Base-by-base conservation (phyloP, 2,329 filamentous ascomycete species). In the Aspergillus sp. region DNA sequence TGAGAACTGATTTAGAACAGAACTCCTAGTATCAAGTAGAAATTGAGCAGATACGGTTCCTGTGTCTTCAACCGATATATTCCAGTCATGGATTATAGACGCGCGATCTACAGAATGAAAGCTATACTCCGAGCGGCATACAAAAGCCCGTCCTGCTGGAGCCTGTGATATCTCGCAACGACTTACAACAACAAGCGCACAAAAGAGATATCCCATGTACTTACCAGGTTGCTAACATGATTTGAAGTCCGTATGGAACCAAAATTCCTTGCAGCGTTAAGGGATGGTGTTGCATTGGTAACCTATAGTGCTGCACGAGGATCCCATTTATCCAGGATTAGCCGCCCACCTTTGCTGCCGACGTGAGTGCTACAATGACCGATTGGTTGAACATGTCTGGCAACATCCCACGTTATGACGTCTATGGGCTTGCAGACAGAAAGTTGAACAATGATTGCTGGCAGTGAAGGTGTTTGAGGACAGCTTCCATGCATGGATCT, bases 351-450 rank as follows among this genome's bases (percentile, higher is more conserved):
- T 52, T 27, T 19, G 56, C 59, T 47, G 47, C 47, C 47, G 47
- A 50, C 27, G 25, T 30, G 32, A 50, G 47, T 41, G 41, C 51
- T 59, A 51, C 15, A 27, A 27, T 3, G 52, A 13, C 10, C 39
- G 51, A 56, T 60, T 56, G 52, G 52, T 23, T 44, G 25, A 11
- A 25, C 13, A 32, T 19, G 44, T n/a, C n/a, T 47, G 36, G 51
- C 51, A 21, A 38, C 55, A 61, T 58, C 61, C 61, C 59, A 61
- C 61, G 61, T 39, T 60, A 63, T 63, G 61, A 63, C 61, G 61
- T 61, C 32, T 11, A 15, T 59, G 47, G 39, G 54, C 52, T 53
- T 51, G 55, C 27, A 32, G 25, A 30, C 47, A 17, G 13, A 3
- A 30, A 19, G 25, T 17, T 19, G 47, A 27, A 25, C 10, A 13